Evolutionary conservation across 2,329 filamentous ascomycete genomes (phyloP), one percentile per base, ranked within the genome.

Genomic region (Metarhizium rileyi): DNA sequence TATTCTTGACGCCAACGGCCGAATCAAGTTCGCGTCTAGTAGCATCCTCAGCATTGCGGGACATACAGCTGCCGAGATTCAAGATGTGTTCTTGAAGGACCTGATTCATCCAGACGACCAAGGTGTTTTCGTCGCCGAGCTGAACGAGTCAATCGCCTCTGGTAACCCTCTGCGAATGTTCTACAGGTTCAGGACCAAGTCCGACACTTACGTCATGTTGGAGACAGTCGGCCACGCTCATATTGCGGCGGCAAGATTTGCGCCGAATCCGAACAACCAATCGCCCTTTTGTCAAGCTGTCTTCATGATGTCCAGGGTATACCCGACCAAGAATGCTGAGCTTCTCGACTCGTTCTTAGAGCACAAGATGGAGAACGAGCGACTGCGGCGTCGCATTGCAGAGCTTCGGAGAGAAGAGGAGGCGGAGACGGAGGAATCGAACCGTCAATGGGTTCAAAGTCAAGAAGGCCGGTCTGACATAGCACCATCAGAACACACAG

Each of bases 291-390:
- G 90, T 64, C 82, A 88, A 59, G 90, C 90, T 35, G 88, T 96
- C 58, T 96, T 96, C 64, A 87, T 97, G 74, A 91, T 95, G 83
- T 83, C 88, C 8, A 80, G 90, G 20, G 87, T 87, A 1, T 95
- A 96, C 64, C 90, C 89, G 5, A 94, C 87, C 27, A 90, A 87
- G 68, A 95, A 91, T 62, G 84, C 89, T 1, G 80, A 80, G 3
- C 75, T 96, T 10, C 75, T 96, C 20, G 90, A 97, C 68, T 94
- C 90, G 0, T 96, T 96, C 60, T 74, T 97, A 26, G 91, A 97
- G 65, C 90, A 96, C 70, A 96, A 96, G 68, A 91, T 95, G 49
- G 91, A 96, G 66, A 95, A 96, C 60, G 90, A 95, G 70, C 81
- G 90, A 4, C 69, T 97, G 45, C 83, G 81, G 60, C 86, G 88